Conservation (phyloP, 768 basidiomycete species). For the Suillus clintonianus region DNA sequence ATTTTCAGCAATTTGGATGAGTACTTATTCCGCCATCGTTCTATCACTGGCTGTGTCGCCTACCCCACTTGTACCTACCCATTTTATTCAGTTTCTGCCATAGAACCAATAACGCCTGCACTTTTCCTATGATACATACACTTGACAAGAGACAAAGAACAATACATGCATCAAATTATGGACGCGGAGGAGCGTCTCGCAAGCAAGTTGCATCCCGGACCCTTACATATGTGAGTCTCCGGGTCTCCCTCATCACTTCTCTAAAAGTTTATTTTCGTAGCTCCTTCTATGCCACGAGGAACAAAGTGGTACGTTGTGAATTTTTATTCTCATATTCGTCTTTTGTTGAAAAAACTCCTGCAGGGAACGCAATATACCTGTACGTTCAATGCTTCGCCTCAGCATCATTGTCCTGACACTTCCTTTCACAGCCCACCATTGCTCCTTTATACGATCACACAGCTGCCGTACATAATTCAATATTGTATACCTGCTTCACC, state of each 20-base stretch:
- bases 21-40: neutral
- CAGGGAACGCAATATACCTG: constrained; percentile 85
- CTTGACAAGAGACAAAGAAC: neutral
- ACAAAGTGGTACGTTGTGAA: constrained; percentile 83
- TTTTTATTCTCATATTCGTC: neutral
- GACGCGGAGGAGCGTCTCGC: constrained; percentile 73
- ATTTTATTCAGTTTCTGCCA: neutral
- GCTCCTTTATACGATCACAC: constrained; percentile 68
- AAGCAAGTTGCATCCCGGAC: constrained; percentile 76
- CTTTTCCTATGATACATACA: neutral
- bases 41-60: too few species aligned
- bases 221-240: constrained; percentile 87
- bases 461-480: constrained; percentile 32
- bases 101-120: neutral
- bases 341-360: constrained; percentile 4
- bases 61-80: too few species aligned
- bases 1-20: neutral
- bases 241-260: neutral
- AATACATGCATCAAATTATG: too few species aligned
- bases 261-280: constrained; percentile 39
- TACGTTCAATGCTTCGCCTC: constrained; percentile 39
- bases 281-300: constrained; percentile 78
- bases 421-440: constrained; percentile 51
- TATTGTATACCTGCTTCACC: constrained; percentile 5
- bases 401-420: constrained; percentile 6